Evolutionary conservation across 345 rosid species (phyloP), one percentile per base, ranked within the genome.

Genomic region (Reutealis trisperma): DNA sequence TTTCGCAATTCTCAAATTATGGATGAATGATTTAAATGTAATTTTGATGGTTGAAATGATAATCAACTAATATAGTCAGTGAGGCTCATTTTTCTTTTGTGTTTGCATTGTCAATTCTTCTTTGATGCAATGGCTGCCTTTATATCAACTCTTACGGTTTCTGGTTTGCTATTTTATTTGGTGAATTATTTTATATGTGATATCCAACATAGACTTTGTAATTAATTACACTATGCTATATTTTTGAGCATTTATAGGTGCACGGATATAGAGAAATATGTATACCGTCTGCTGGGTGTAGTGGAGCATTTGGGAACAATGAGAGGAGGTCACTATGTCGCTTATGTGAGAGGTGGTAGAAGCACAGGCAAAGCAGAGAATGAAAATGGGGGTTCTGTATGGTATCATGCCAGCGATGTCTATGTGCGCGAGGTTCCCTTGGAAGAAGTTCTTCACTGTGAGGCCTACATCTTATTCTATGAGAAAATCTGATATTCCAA

Each of bases 251-350:
- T 65, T 58, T 70, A 67, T 86, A 92, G 98, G 81, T 79, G 88
- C 32, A 68, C 6, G 2, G 80, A 86, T 72, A 72, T 44, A 64
- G 86, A 80, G 67, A 78, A 81, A 34, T 81, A 83, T 30, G 67
- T 82, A 12, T 96, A 94, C 73, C 88, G 87, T 41, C 86, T 94
- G 61, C 77, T 76, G 22, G 99, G 98, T 37, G 90, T 94, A 57
- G 97, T 96, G 74, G 98, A 94, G 87, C 99, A 96, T 86, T 77
- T 69, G 58, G 98, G 99, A 78, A 86, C 93, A 49, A 96, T 96
- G 97, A 89, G 97, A 81, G 87, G 97, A 44, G 99, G 99, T 47
- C 99, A 94, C 72, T 96, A 96, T 42, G 94, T 94, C 63, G 97
- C 98, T 25, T 96, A 91, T 73, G 84, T 96, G 34, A 85, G 90